Base-by-base conservation (phyloP, 176 grass and related monocot species). In the Cymbopogon citratus region DNA sequence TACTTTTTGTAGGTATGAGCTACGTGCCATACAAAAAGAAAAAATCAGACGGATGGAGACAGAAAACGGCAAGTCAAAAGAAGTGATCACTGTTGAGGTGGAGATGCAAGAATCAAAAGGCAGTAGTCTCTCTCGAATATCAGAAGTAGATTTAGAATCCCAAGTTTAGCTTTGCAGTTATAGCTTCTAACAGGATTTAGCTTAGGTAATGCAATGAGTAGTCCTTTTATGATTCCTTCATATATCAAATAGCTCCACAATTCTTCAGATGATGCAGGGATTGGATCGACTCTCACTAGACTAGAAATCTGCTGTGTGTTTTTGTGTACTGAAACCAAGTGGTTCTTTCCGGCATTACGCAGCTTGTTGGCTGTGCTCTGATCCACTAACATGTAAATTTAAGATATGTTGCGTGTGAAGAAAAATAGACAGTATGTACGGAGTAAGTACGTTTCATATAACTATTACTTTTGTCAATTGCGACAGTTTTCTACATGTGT, bases 41-140 rank as follows among this genome's bases (percentile, higher is more conserved):
- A 95, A 91, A 29, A 16, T 93, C 7, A 86, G 87, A 88, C 89
- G 65, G 38, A 86, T 91, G 88, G 92, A 87, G 23, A 91, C 63
- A 26, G 81, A 92, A 31, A 80, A 71, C 57, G 49, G 90, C 38
- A 89, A 40, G 63, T 64, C 88, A 75, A 79, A 83, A 78, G 64
- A 84, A 71, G 86, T 38, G 15, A 73, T n/a, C 76, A 71, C 83
- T 68, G 84, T 98, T 73, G 92, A 95, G 83, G 92, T 98, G 74
- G 96, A 98, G 82, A 90, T 98, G 96, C 83, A 88, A 63, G 96
- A 98, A 88, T 80, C 92, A 15, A 95, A 78, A 67, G 64, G 56
- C 60, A 79, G 43, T 43, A 76, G 79, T 43, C 31, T 13, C 71
- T 91, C 91, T 36, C 75, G 62, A 73, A 77, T 33, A 23, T 74